These are phyloP conservation scores for Volvox africanus DNA, from an alignment of 139 green algal species.

Conservation along the genomic window DNA sequence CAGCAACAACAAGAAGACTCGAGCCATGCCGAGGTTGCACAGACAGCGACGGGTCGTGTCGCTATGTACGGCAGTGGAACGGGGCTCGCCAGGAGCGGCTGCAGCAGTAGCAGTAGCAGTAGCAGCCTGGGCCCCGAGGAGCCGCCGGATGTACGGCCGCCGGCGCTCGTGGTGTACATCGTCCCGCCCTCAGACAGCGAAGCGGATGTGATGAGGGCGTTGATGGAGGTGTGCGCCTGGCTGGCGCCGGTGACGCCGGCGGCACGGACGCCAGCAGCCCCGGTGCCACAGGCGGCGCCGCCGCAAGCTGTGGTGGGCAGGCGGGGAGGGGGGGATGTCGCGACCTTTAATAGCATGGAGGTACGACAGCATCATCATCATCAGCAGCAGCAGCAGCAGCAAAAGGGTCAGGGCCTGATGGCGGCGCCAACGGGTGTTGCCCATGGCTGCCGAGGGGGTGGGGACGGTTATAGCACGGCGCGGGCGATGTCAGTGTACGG, in stretches of 20 bases:
- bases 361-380: neutral
- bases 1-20: neutral
- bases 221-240: slow-evolving; percentile 30
- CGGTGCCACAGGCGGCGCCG: neutral
- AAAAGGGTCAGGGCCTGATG: neutral
- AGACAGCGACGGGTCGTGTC: neutral
- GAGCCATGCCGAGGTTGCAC: neutral
- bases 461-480: neutral
- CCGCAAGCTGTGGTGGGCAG: neutral
- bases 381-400: neutral
- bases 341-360: neutral
- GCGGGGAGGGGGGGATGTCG: neutral
- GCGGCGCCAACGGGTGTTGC: neutral
- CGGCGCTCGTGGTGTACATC: slow-evolving; percentile 40
- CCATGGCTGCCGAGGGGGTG: neutral
- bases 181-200: neutral
- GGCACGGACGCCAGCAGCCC: neutral
- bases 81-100: neutral
- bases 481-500: neutral
- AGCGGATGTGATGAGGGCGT: slow-evolving; percentile 15
- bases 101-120: neutral
- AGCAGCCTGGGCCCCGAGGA: neutral
- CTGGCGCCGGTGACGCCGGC: slow-evolving; percentile 14
- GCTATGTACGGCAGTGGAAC: neutral
- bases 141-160: neutral